These are phyloP conservation scores for Coniochaeta ligniaria DNA, from an alignment of 2,329 filamentous ascomycete genomes.

Conservation along the genomic window DNA sequence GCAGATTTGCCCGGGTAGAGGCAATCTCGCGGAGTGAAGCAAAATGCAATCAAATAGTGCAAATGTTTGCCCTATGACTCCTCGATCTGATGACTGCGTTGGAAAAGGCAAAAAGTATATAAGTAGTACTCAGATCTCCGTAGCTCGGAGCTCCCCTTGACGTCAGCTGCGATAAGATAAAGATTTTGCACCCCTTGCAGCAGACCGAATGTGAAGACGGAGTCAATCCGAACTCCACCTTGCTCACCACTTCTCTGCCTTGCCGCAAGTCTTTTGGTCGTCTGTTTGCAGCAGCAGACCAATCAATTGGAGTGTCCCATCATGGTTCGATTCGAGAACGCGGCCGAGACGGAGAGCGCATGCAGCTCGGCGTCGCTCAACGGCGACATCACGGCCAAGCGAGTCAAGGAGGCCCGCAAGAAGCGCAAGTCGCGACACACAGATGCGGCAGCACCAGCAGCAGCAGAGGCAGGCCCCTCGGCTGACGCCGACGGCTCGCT, in stretches of 20 bases:
- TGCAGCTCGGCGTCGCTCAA: slow-evolving; percentile 13
- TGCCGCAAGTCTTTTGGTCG: neutral
- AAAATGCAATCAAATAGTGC: neutral
- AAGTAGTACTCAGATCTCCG: neutral
- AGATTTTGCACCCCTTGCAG: neutral
- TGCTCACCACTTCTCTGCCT: neutral
- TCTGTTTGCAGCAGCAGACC: neutral
- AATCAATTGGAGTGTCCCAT: neutral
- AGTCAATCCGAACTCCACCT: neutral
- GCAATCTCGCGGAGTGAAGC: neutral
- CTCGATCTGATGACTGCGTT: too few relatives aligned
- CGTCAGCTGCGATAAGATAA: slow-evolving; percentile 5
- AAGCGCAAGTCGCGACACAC: slow-evolving; percentile 12
- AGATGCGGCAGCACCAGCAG: slow-evolving; percentile 9
- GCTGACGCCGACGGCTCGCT: slow-evolving; percentile 6
- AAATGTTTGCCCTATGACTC: neutral
- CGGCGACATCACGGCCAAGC: slow-evolving; percentile 10
- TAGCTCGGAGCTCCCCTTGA: slow-evolving; percentile 1
- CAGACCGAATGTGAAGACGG: neutral
- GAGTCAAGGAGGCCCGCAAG: slow-evolving; percentile 23
- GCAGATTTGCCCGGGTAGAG: too few relatives aligned
- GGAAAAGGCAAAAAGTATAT: neutral
- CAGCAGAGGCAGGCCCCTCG: neutral
- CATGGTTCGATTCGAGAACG: slow-evolving; percentile 20
- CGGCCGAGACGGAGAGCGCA: slow-evolving; percentile 20